Evolutionary conservation across 163 green algal genomes (phyloP).

Genomic region (Prototheca wickerhamii): DNA sequence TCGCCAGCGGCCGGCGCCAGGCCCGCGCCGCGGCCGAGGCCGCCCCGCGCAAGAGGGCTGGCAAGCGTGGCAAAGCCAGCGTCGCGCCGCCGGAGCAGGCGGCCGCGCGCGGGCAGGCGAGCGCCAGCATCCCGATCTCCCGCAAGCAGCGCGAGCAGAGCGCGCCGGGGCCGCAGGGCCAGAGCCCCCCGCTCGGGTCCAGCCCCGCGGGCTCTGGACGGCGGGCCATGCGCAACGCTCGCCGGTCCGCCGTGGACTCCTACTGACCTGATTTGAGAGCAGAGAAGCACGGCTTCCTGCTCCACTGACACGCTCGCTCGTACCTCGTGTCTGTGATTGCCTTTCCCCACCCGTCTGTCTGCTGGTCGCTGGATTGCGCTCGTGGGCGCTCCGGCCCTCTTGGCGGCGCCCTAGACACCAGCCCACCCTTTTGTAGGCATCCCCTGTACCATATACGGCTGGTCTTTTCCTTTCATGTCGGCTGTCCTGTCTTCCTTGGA

Average conservation of each 20-base stretch:
- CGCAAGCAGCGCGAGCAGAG: too few species aligned
- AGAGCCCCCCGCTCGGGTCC: neutral
- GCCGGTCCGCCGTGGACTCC: slow-evolving; percentile 8
- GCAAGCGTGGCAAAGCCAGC: neutral
- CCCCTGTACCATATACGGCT: too few species aligned
- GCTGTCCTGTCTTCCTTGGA: too few species aligned
- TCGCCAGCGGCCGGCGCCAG: slow-evolving; percentile 48
- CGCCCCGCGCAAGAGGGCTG: neutral
- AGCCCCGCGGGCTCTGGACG: slow-evolving; percentile 15
- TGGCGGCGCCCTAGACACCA: too few species aligned
- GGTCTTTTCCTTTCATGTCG: too few species aligned
- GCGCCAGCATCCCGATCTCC: too few species aligned
- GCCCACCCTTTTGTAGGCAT: too few species aligned
- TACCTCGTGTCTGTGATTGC: too few species aligned
- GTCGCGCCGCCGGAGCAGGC: neutral
- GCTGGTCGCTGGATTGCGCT: too few species aligned
- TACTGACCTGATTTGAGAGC: neutral
- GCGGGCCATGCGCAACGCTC: slow-evolving; percentile 23
- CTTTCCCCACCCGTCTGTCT: too few species aligned
- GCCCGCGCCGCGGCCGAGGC: slow-evolving; percentile 28
- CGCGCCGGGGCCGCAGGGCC: neutral
- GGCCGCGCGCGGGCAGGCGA: slow-evolving; percentile 2
- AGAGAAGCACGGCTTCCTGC: neutral
- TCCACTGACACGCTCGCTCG: neutral
- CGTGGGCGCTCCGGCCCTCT: too few species aligned